Base-by-base conservation (phyloP, 768 basidiomycete genomes). In the Boletellus emodensis region DNA sequence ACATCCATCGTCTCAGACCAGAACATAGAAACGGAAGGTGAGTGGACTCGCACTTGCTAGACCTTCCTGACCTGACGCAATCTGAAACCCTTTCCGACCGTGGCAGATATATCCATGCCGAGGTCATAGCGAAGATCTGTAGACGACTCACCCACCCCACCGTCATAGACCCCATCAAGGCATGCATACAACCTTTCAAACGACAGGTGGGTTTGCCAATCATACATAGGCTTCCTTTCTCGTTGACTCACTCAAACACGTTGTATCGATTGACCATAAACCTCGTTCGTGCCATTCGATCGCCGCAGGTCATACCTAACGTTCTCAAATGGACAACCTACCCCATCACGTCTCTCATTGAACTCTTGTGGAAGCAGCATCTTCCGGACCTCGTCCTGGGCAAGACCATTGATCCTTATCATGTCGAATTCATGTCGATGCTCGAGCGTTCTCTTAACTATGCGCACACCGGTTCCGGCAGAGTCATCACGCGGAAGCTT, bases 391-490 rank as follows among this genome's bases (percentile, higher is more conserved):
- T n/a, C n/a, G n/a, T n/a, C 1, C 4, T 37, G 1, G 34, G n/a
- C 14, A 30, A 18, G 2, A 17, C 2, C 1, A 17, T 53, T 8
- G 14, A 37, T 24, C 41, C 36, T 0, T 51, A 51, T 9, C 12
- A 32, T 4, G 7, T 55, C 2, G 49, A 51, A 12, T 36, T 55
- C 33, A 48, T 55, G 49, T 32, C 54, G 1, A 55, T 55, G 36
- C 17, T 47, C 3, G 53, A 54, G 13, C n/a, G 40, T 1, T 3
- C 40, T 1, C 49, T 54, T 0, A 54, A 51, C 28, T 54, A 50
- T 20, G 49, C 48, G 0, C 53, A 54, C 15, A 54, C 45, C 0
- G 53, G 53, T 0, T 42, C 48, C 0, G 49, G 13, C 0, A 40
- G 32, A 1, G 44, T 54, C 3, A 1, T 54, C 0, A 18, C n/a